phyloP scores from a whole-genome alignment of 768 basidiomycete species.

The Hortiboletus flavorubellus region DNA sequence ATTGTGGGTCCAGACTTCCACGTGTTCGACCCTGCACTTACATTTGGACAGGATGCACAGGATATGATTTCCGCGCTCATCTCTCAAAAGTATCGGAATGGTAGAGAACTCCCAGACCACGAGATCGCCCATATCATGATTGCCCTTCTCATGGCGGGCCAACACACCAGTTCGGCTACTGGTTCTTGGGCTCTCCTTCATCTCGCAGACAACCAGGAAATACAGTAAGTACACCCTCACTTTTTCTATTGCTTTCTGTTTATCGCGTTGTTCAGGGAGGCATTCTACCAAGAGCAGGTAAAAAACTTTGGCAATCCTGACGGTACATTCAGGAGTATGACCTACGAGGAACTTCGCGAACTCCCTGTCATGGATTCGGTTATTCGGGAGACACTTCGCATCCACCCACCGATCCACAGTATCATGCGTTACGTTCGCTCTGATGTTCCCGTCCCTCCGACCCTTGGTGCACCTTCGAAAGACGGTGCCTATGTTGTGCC shows the following conservation, averaged over 20 bases:
- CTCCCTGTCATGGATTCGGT: constrained; percentile 83
- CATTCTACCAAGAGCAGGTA: constrained; percentile 87
- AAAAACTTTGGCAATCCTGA: constrained; percentile 75
- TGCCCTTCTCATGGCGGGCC: constrained; percentile 98
- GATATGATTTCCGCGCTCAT: constrained; percentile 93
- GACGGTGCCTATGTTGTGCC: constrained; percentile 81
- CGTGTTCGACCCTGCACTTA: not conserved
- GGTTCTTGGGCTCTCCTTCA: constrained; percentile 90
- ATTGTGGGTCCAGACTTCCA: constrained; percentile 32
- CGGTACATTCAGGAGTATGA: constrained; percentile 74
- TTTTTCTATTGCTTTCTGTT: not conserved
- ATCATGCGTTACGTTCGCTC: constrained; percentile 91
- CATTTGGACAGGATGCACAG: constrained; percentile 54
- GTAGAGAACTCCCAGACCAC: constrained; percentile 72
- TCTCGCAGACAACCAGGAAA: constrained; percentile 67
- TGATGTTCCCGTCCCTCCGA: constrained; percentile 77
- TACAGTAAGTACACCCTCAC: constrained; percentile 54
- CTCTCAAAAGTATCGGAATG: constrained; percentile 80
- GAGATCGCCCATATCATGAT: constrained; percentile 99
- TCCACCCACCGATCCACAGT: constrained; percentile 95
- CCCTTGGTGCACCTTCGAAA: constrained; percentile 75
- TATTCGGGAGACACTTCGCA: constrained; percentile 89
- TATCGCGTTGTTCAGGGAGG: constrained; percentile 49
- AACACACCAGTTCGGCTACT: constrained; percentile 95
- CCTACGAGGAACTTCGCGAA: constrained; percentile 80